Base-by-base conservation (phyloP, 129 eudicot genomes). In the Helichrysum umbraculigerum region DNA sequence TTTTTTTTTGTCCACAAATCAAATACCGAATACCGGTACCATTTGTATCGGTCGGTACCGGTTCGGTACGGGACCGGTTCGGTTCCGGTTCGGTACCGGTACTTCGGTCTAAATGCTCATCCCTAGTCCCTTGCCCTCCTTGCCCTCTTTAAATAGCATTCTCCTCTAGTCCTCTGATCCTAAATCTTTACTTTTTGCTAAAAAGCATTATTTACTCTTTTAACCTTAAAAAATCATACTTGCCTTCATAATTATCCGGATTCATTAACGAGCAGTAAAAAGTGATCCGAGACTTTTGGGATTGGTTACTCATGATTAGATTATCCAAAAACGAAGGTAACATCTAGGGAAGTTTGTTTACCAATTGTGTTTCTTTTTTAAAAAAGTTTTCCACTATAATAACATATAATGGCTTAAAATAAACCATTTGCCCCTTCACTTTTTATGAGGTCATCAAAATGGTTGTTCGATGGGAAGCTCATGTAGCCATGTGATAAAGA, bases 301-400 rank as follows among this genome's bases (percentile, higher is more conserved):
- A 79, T 78, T 51, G 10, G 52, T 59, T 28, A 58, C 62, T n/a
- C 28, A 57, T 41, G 68, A 58, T 29, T 71, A 51, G 29, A 42
- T 41, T 33, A 35, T 72, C 59, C 61, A 73, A 72, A 62, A 14
- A 73, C 11, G 74, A 73, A 79, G 79, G 79, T 73, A 28, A 65
- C 67, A 79, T 54, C 74, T 56, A 54, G 83, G 67, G 83, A 52
- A 72, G 83, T 79, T 65, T 69, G 30, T 60, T 70, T 28, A 39
- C 52, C 74, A 73, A 73, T 79, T 73, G 64, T 79, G 65, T 37
- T 52, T 20, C 78, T 42, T 79, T 73, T 79, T 25, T 19, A 34
- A 79, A 34, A 79, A 79, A 73, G 83, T 47, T 58, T 59, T 32
- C 79, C 83, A 72, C 67, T 79, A 78, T 62, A 51, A 50, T 64